These are phyloP conservation scores for Chlamydomonas urium DNA, from an alignment of 139 green algal genomes.

Conservation along the genomic window DNA sequence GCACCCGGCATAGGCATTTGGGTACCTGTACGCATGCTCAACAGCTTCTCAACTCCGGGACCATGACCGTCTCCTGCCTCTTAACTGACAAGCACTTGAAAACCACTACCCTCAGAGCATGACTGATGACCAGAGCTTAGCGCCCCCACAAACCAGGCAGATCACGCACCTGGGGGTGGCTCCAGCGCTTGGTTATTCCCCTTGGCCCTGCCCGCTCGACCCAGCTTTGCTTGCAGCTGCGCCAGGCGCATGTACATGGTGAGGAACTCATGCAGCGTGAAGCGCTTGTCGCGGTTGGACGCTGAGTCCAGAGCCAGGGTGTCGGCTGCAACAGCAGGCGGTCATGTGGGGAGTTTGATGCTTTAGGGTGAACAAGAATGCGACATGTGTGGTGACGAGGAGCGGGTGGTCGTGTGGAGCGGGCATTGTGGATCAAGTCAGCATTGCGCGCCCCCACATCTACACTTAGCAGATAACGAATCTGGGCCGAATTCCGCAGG, in stretches of 20 bases:
- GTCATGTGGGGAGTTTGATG: background rate
- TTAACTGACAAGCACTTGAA: too few relatives aligned
- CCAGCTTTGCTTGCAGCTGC: constrained; percentile 6
- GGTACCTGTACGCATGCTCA: too few relatives aligned
- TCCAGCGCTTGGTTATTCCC: background rate
- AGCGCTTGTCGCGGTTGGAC: background rate
- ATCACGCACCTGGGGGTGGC: background rate
- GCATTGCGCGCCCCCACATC: background rate
- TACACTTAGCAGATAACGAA: too few relatives aligned
- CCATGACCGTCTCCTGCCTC: too few relatives aligned
- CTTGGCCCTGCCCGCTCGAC: background rate
- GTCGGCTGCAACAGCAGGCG: background rate
- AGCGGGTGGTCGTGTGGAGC: background rate
- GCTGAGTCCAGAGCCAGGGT: constrained; percentile 6
- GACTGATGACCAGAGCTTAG: too few relatives aligned
- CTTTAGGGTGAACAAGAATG: background rate
- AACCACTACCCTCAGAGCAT: too few relatives aligned
- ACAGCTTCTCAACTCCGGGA: too few relatives aligned
- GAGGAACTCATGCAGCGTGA: constrained; percentile 16
- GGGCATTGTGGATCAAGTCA: background rate
- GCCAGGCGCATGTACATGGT: constrained; percentile 15
- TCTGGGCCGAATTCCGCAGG: background rate
- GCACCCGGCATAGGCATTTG: too few relatives aligned
- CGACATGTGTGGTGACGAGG: background rate
- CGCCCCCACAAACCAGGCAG: too few relatives aligned